A percentile compares a stretch with the other conserved stretches of the same genome.
These are phyloP conservation scores for Collybiopsis luxurians DNA, from an alignment of 768 basidiomycete genomes.

Conservation along the genomic window DNA sequence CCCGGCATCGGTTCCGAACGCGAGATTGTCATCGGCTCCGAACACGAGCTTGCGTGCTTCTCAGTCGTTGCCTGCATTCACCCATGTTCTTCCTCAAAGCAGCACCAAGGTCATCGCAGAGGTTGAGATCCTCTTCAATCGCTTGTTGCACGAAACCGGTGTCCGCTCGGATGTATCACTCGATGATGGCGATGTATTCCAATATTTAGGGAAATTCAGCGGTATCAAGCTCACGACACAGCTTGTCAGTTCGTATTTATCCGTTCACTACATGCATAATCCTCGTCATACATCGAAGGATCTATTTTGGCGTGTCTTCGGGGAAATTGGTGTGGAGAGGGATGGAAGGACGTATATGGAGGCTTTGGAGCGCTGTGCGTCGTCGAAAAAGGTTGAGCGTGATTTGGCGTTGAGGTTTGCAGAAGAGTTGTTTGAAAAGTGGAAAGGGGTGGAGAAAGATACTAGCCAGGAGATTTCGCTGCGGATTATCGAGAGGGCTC, in stretches of 20 bases:
- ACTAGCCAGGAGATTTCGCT: slow-evolving; percentile 23
- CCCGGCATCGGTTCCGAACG: no score
- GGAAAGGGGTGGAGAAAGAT: slow-evolving; percentile 46
- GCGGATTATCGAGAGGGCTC: slow-evolving; percentile 64
- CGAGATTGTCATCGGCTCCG: no score
- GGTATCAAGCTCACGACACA: slow-evolving; percentile 56
- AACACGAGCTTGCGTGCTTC: not conserved
- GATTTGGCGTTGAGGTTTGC: slow-evolving; percentile 48
- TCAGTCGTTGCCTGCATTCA: slow-evolving; percentile 25
- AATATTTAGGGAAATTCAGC: slow-evolving; percentile 43
- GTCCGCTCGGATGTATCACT: no score
- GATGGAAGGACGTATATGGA: slow-evolving; percentile 61
- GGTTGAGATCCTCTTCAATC: slow-evolving; percentile 59
- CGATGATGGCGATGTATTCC: not conserved
- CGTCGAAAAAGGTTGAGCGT: slow-evolving; percentile 44
- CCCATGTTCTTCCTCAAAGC: slow-evolving; percentile 70
- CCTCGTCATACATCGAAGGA: slow-evolving; percentile 45
- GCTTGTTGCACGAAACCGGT: slow-evolving; percentile 48
- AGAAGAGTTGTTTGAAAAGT: slow-evolving; percentile 64
- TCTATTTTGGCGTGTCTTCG: slow-evolving; percentile 51
- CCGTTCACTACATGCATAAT: slow-evolving; percentile 62
- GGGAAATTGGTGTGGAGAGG: slow-evolving; percentile 34
- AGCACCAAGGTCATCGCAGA: slow-evolving; percentile 71
- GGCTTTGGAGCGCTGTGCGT: slow-evolving; percentile 65
- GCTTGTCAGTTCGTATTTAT: slow-evolving; percentile 78